Evolutionary conservation across 2,329 filamentous ascomycete genomes (phyloP).

Genomic region (Fusarium metavorans): DNA sequence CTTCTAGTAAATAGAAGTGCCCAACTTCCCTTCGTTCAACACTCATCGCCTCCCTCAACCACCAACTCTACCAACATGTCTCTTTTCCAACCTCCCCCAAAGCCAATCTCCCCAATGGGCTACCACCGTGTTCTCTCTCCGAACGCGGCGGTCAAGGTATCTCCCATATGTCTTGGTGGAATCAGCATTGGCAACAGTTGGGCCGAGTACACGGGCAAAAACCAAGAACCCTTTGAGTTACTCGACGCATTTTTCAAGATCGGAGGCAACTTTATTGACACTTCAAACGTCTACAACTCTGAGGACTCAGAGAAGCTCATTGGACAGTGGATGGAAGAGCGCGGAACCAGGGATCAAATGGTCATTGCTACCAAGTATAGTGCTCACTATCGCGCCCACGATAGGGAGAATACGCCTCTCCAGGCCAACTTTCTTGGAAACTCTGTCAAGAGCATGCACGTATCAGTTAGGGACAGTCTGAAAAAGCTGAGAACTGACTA

Average conservation of each 20-base stretch:
- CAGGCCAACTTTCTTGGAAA: slow-evolving; percentile 54
- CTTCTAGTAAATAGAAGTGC: neutral
- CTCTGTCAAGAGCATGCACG: slow-evolving; percentile 50
- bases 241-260: slow-evolving; percentile 65
- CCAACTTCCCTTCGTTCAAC: neutral
- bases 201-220: slow-evolving; percentile 51
- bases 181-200: slow-evolving; percentile 42
- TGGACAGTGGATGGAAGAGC: slow-evolving; percentile 62
- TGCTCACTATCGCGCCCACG: slow-evolving; percentile 49
- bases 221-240: slow-evolving; percentile 63
- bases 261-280: slow-evolving; percentile 74
- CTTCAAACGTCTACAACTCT: slow-evolving; percentile 62
- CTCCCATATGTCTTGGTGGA: slow-evolving; percentile 41
- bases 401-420: slow-evolving; percentile 19
- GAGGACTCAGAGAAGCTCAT: slow-evolving; percentile 65
- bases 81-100: slow-evolving; percentile 7
- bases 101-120: slow-evolving; percentile 32
- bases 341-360: slow-evolving; percentile 59
- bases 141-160: slow-evolving; percentile 39
- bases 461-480: slow-evolving; percentile 55
- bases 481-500: slow-evolving; percentile 54
- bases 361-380: slow-evolving; percentile 63
- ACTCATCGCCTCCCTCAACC: neutral
- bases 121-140: slow-evolving; percentile 41
- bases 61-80: neutral